Evolutionary conservation across 495 filamentous ascomycete genomes (phyloP), one percentile per base, ranked within the genome.

Genomic region (Talaromyces adpressus): DNA sequence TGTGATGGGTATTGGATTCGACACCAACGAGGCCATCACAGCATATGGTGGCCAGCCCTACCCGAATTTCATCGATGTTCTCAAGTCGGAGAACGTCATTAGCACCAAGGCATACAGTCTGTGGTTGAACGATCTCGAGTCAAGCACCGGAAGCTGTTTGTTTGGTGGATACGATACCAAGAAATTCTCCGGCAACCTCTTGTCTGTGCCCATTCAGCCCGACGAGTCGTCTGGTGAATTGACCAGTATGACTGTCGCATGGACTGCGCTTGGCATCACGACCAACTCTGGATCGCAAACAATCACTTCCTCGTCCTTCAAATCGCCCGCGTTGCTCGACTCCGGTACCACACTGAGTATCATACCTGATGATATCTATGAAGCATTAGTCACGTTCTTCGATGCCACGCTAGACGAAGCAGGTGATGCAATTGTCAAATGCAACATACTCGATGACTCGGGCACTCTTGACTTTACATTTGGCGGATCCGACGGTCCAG

Each of bases 121-220:
- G 1, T 93, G 89, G 89, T 79, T 93, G 29, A 91, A 92, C 77
- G 90, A 91, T 67, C 80, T 91, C 4, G 81, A 84, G 59, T 75
- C 84, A 45, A 81, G 77, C 65, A 84, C 77, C n/a, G 89, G 89
- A 49, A 84, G 77, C 68, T 86, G 91, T 61, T 75, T 93, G 8
- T 93, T 93, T 66, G 89, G 89, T 36, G 89, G 90, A 61, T 81
- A 92, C 66, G 86, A 93, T 73, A 84, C 83, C 3, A 84, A 77
- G 29, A 85, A 89, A 65, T 92, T 85, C 74, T 69, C 67, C 1
- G 87, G 87, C 22, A 14, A 59, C 6, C 54, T 64, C 36, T 47
- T 51, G 25, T 32, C 62, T 6, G 32, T 64, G 11, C 12, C 18
- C 7, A 64, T 66, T 6, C 65, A 66, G 57, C 53, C 61, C 29